phyloP scores from a whole-genome alignment of 345 rosid species.

The Populus davidiana region DNA sequence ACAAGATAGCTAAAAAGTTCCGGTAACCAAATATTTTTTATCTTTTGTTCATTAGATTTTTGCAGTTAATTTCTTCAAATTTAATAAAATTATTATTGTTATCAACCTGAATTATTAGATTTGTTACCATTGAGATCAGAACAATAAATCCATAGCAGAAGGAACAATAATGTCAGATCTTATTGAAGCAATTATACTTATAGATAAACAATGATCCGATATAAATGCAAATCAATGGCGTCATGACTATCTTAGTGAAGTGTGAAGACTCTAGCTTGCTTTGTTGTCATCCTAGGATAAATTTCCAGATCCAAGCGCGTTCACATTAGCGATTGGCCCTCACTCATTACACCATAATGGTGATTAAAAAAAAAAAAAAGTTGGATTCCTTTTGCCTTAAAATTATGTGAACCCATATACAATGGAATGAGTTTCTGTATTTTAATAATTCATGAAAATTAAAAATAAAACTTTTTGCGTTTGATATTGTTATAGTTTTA shows the following conservation, averaged over 20 bases:
- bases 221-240: no score
- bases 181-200: not conserved
- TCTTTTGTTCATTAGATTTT: no score
- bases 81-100: no score
- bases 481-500: no score
- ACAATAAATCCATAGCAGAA: no score
- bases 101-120: no score
- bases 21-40: no score
- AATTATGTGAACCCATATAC: conserved; percentile 31
- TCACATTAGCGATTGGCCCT: not conserved
- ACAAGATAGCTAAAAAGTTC: no score
- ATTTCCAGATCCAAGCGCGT: conserved; percentile 19
- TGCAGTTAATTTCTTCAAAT: no score
- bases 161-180: no score
- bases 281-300: not conserved
- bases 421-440: conserved; percentile 14
- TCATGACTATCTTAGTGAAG: no score
- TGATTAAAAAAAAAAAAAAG: conserved; percentile 28
- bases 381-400: conserved; percentile 46
- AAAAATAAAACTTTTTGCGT: not conserved
- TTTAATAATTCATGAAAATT: not conserved
- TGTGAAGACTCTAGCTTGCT: not conserved
- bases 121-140: no score
- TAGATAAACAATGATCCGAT: not conserved
- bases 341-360: conserved; percentile 30